These are phyloP conservation scores for Colletotrichum higginsianum DNA, from an alignment of 2,329 filamentous ascomycete genomes.

Conservation along the genomic window DNA sequence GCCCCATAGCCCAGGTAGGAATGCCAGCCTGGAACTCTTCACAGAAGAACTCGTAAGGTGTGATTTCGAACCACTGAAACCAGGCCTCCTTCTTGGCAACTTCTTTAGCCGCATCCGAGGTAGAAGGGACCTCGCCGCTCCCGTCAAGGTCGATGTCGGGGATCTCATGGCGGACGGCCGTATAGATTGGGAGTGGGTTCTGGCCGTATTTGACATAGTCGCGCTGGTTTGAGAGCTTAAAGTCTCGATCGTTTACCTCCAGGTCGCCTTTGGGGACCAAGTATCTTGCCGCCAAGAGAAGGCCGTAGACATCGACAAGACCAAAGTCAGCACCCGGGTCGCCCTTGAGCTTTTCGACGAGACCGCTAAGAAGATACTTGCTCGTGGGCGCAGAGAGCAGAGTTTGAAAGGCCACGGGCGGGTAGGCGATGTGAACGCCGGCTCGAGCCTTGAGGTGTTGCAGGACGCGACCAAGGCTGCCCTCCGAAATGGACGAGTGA, in stretches of 20 bases:
- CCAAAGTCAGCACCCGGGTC: slow-evolving; percentile 86
- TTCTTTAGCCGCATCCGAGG: slow-evolving; percentile 66
- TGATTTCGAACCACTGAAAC: slow-evolving; percentile 99
- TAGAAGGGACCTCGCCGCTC: slow-evolving; percentile 51
- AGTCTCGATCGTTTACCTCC: slow-evolving; percentile 80
- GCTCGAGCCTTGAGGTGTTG: slow-evolving; percentile 90
- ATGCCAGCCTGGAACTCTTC: slow-evolving; percentile 94
- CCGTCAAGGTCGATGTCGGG: slow-evolving; percentile 71
- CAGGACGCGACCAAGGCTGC: slow-evolving; percentile 78
- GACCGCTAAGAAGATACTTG: slow-evolving; percentile 88
- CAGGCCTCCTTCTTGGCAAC: slow-evolving; percentile 78
- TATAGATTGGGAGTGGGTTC: slow-evolving; percentile 94
- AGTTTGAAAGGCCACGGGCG: slow-evolving; percentile 84
- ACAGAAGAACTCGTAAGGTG: slow-evolving; percentile 95
- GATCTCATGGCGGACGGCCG: slow-evolving; percentile 95
- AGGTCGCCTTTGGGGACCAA: slow-evolving; percentile 90
- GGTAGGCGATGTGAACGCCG: slow-evolving; percentile 92
- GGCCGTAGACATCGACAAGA: slow-evolving; percentile 92
- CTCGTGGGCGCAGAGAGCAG: slow-evolving; percentile 93
- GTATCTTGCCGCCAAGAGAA: slow-evolving; percentile 86
- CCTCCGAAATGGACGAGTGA: slow-evolving; percentile 82
- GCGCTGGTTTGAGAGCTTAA: slow-evolving; percentile 92
- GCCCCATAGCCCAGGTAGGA: slow-evolving; percentile 92
- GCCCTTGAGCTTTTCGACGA: slow-evolving; percentile 93
- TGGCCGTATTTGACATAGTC: slow-evolving; percentile 82